Base-by-base conservation (phyloP, 139 green algal genomes). In the Dunaliella primolecta region DNA sequence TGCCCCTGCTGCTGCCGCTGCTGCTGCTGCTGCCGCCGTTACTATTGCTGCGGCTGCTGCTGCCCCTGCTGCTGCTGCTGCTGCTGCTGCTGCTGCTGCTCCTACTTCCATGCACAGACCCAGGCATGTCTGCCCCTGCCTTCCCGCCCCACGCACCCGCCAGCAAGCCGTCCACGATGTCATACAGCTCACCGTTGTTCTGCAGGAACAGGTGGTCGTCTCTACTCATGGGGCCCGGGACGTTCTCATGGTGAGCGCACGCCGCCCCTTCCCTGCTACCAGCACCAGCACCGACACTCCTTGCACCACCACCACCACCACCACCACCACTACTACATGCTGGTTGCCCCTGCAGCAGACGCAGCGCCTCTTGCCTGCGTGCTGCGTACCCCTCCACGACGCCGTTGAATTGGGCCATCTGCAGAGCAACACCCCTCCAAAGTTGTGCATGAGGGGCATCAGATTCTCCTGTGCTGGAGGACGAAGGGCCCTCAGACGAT, bases 101-200 rank as follows among this genome's bases (percentile, higher is more conserved):
- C 30, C 3, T n/a, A 35, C 24, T 25, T 11, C 3, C 11, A 25
- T 31, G 27, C 71, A 23, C 71, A 20, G 56, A 46, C 46, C 2
- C 2, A 33, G 30, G 46, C 55, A 1, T 70, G 23, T 1, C 82
- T 83, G 3, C 46, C 87, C 25, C 80, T 55, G 0, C 86, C 84
- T n/a, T 89, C n/a, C 75, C 27, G 30, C 75, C 75, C 75, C 75
- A 80, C 21, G 75, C 75, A 36, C 75, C 75, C 21, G 75, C 75
- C 29, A 80, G 80, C 46, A 85, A 83, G 29, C 85, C 85, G 79
- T 93, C 88, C 0, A 93, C 80, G 55, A 93, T 84, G 85, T 93
- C 90, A 46, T 93, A 93, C 83, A 93, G 71, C 64, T 93, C 86
- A 89, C 93, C 92, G 74, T 96, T 96, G 75, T 78, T 86, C 72